Conservation (phyloP, 208 protist genomes). For the Blastocrithidia nonstop region DNA sequence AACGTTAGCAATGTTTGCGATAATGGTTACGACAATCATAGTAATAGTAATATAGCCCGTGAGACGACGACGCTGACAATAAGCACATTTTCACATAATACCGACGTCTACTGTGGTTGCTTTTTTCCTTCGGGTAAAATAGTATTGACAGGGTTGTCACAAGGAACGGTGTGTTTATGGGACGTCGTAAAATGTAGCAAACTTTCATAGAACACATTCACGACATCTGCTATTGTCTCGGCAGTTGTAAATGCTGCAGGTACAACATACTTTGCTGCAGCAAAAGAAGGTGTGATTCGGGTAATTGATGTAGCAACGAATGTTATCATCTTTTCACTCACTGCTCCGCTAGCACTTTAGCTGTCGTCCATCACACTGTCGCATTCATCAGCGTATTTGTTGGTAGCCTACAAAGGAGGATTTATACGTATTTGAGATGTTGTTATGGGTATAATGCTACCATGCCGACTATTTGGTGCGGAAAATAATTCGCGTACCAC, state of each 20-base stretch:
- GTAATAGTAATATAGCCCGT: too few species aligned
- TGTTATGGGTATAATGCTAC: conserved; percentile 32
- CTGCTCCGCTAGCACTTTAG: conserved; percentile 46
- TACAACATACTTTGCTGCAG: conserved; percentile 60
- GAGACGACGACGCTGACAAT: too few species aligned
- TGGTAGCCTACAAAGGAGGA: conserved; percentile 52
- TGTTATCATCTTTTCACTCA: conserved; percentile 41
- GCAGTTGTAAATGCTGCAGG: conserved; percentile 42
- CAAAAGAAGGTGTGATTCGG: conserved; percentile 52
- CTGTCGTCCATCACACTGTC: conserved; percentile 55
- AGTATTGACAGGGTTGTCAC: conserved; percentile 53
- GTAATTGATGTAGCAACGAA: conserved; percentile 64
- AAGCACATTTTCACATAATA: conserved; percentile 34
- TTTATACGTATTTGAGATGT: conserved; percentile 64
- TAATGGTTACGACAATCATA: too few species aligned
- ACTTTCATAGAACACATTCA: conserved; percentile 55
- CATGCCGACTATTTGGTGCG: conserved; percentile 17
- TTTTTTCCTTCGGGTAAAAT: conserved; percentile 62
- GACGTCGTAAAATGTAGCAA: conserved; percentile 35
- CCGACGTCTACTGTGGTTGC: conserved; percentile 52
- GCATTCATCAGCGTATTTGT: conserved; percentile 48
- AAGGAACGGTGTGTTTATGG: conserved; percentile 68
- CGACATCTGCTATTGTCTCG: conserved; percentile 36
- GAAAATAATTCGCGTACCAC: conserved; percentile 9
- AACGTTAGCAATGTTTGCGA: too few species aligned